These are phyloP conservation scores for Helichrysum umbraculigerum DNA, from an alignment of 129 eudicot species.

Conservation along the genomic window DNA sequence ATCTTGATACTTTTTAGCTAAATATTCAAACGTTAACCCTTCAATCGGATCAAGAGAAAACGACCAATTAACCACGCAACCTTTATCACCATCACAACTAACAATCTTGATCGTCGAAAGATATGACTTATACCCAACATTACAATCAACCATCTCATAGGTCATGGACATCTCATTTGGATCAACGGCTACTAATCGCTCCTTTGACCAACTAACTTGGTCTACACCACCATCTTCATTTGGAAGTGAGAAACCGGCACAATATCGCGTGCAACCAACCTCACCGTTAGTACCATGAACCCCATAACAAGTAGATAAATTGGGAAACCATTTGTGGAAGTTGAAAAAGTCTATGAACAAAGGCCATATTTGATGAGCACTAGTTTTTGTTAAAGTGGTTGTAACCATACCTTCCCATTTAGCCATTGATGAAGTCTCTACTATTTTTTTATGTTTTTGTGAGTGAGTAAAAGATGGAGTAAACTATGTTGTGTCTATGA, in stretches of 20 bases:
- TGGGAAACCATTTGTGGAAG: slow-evolving; percentile 65
- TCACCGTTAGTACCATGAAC: slow-evolving; percentile 59
- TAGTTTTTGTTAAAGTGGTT: slow-evolving; percentile 46
- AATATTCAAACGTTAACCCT: slow-evolving; percentile 43
- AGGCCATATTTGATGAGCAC: slow-evolving; percentile 55
- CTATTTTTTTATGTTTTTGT: neutral
- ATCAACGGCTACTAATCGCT: slow-evolving; percentile 57
- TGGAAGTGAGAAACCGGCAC: slow-evolving; percentile 49
- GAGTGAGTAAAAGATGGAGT: no score
- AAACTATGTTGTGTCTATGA: no score
- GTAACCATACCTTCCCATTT: slow-evolving; percentile 71
- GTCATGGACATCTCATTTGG: slow-evolving; percentile 38
- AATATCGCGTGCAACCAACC: slow-evolving; percentile 57
- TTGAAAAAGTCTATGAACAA: slow-evolving; percentile 64
- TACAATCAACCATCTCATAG: slow-evolving; percentile 62
- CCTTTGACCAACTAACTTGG: slow-evolving; percentile 55
- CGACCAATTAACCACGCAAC: slow-evolving; percentile 44
- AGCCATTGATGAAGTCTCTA: slow-evolving; percentile 23
- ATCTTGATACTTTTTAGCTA: slow-evolving; percentile 37
- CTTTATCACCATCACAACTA: slow-evolving; percentile 10
- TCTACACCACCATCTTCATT: slow-evolving; percentile 22
- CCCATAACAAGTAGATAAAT: slow-evolving; percentile 54
- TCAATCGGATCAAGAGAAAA: slow-evolving; percentile 56
- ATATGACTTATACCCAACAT: slow-evolving; percentile 60
- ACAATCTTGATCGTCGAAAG: slow-evolving; percentile 51